Conservation (phyloP, 306 rosid genomes). For the Medicago arabica region DNA sequence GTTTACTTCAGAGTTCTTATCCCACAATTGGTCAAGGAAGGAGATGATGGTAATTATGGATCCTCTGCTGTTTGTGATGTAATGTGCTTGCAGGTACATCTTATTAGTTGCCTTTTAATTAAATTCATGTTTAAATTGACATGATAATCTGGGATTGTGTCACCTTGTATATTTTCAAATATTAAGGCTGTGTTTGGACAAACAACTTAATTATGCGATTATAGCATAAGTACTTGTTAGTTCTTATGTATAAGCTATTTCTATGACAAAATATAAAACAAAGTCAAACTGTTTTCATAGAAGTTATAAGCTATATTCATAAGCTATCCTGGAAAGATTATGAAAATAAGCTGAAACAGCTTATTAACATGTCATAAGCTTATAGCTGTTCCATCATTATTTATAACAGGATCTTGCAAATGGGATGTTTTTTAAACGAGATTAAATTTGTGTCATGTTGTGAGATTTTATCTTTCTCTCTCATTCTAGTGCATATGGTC, state of each 20-base stretch:
- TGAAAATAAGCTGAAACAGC: background rate
- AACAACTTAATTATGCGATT: background rate
- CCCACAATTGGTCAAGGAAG: slow-evolving; percentile 78
- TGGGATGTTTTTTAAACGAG: no score
- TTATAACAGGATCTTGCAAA: no score
- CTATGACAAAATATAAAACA: background rate
- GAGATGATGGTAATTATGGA: slow-evolving; percentile 90
- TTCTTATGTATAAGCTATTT: background rate
- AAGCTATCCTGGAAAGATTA: background rate
- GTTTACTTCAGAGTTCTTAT: slow-evolving; percentile 82
- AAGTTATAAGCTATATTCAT: background rate
- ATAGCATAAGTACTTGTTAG: background rate
- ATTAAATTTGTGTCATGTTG: no score
- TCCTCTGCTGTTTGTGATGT: slow-evolving; percentile 89
- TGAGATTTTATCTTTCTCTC: no score
- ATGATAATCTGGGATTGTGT: no score
- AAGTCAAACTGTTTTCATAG: background rate
- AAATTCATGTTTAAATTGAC: background rate
- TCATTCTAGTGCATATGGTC: no score
- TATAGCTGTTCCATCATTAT: no score
- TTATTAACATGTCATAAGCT: background rate
- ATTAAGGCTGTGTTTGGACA: background rate
- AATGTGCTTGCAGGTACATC: slow-evolving; percentile 88
- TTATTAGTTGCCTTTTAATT: slow-evolving; percentile 21
- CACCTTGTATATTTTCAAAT: no score